Percentiles rank a stretch among this genome's conserved stretches.
Evolutionary conservation across 306 rosid species (phyloP).

Genomic region (Cicer judaicum): DNA sequence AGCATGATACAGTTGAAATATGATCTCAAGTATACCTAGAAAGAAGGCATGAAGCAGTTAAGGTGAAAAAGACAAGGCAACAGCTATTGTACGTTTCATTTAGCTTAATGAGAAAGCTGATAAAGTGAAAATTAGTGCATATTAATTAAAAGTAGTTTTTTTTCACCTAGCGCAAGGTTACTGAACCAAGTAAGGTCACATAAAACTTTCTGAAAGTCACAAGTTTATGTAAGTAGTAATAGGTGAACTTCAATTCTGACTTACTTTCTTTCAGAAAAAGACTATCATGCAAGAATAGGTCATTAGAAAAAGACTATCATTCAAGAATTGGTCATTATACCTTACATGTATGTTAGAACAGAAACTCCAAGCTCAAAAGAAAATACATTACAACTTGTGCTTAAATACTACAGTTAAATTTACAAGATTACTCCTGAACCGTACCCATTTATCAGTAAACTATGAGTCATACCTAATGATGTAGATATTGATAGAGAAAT

Average conservation of each 20-base stretch:
- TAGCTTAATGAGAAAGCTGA: conserved; percentile 22
- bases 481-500: conserved; percentile 11
- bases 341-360: not conserved
- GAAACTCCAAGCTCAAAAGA: no score
- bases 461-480: no score
- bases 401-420: no score
- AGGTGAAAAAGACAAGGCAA: not conserved
- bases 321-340: conserved; percentile 16
- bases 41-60: not conserved
- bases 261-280: conserved; percentile 8
- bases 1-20: conserved; percentile 22
- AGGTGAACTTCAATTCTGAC: conserved; percentile 7
- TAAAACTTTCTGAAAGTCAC: conserved; percentile 25
- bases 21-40: conserved; percentile 13
- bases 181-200: not conserved
- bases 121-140: not conserved
- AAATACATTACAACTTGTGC: no score
- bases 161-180: not conserved
- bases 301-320: conserved; percentile 8
- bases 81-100: conserved; percentile 3
- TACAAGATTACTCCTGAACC: no score
- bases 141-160: not conserved
- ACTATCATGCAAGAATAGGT: conserved; percentile 5
- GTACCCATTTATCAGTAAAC: no score
- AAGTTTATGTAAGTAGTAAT: not conserved